These are phyloP conservation scores for Pseudogymnoascus sp. DNA, from an alignment of 2,329 filamentous ascomycete species.

Conservation along the genomic window DNA sequence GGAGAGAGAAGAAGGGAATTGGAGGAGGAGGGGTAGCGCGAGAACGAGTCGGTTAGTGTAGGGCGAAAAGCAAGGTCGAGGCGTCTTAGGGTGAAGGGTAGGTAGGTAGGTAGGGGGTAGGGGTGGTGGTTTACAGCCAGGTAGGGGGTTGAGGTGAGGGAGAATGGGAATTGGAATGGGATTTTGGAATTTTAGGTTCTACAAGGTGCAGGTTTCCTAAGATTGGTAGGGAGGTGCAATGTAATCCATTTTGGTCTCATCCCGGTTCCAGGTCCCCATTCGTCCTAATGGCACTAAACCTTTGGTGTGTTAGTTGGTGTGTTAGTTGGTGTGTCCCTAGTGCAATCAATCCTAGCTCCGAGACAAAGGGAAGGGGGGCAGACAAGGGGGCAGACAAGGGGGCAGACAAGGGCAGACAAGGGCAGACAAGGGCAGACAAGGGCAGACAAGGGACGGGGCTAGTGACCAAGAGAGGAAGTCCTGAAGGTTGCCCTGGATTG, in stretches of 20 bases:
- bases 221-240: not conserved
- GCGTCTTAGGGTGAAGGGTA: not conserved
- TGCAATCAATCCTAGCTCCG: not conserved
- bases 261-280: not conserved
- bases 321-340: not conserved
- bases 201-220: not conserved
- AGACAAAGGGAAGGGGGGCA: not conserved
- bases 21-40: constrained; percentile 9
- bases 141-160: not conserved
- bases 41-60: not conserved
- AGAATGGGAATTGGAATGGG: not conserved
- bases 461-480: not conserved
- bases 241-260: not conserved
- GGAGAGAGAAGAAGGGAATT: not conserved
- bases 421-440: no score
- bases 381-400: no score
- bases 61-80: not conserved
- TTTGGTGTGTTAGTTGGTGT: no score
- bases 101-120: not conserved
- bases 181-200: not conserved
- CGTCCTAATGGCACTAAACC: not conserved
- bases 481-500: not conserved
- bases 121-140: not conserved
- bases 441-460: not conserved
- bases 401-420: no score